Percentiles rank a stretch among this genome's conserved stretches.
phyloP scores from a whole-genome alignment of 768 basidiomycete species.

The Pleurotus sapidus region DNA sequence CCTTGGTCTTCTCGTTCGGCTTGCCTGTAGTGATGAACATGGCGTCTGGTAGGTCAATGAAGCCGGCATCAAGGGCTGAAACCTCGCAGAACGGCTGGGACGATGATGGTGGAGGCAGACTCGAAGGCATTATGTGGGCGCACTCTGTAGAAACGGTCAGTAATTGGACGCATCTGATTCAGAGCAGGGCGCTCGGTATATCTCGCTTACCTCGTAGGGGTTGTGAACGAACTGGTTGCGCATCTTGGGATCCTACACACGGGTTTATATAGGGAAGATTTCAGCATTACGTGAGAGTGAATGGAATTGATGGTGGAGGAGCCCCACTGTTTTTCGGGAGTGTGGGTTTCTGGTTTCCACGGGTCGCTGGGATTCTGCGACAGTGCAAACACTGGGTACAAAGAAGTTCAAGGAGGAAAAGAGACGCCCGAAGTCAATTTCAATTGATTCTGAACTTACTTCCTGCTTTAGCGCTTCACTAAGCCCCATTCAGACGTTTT shows the following conservation, averaged over 20 bases:
- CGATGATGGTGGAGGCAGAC: conserved; percentile 34
- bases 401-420: no score
- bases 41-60: conserved; percentile 34
- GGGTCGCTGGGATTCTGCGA: no score
- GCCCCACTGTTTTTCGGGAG: no score
- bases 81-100: conserved; percentile 51
- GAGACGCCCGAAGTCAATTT: no score
- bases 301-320: no score
- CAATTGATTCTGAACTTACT: no score
- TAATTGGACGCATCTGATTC: not conserved
- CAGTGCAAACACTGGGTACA: no score
- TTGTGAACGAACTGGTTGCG: not conserved
- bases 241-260: not conserved
- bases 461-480: no score
- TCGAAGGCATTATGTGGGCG: not conserved
- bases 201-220: not conserved
- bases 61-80: conserved; percentile 54
- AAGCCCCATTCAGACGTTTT: no score
- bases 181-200: not conserved
- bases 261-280: not conserved
- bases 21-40: conserved; percentile 32
- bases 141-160: not conserved
- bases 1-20: conserved; percentile 21
- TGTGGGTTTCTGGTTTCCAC: no score
- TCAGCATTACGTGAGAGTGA: no score